Percentiles rank a stretch among this genome's conserved stretches.
phyloP scores from a whole-genome alignment of 2,329 filamentous ascomycete genomes.

The Penicillium sp. region DNA sequence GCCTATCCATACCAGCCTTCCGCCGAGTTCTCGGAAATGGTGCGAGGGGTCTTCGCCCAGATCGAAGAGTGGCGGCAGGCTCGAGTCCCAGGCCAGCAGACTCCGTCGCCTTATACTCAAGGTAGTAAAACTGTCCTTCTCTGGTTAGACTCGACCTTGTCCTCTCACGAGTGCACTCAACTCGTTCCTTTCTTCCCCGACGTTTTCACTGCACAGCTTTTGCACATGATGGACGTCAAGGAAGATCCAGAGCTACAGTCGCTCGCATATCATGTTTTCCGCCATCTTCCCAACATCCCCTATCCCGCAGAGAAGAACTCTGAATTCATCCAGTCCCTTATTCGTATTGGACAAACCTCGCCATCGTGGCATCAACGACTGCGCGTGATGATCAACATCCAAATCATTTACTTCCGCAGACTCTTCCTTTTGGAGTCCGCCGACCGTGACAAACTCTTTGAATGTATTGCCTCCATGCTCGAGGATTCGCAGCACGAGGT shows the following conservation, averaged over 20 bases:
- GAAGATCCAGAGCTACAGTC: slow-evolving; percentile 95
- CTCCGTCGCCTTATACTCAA: slow-evolving; percentile 89
- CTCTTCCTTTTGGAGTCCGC: slow-evolving; percentile 77
- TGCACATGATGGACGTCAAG: slow-evolving; percentile 99
- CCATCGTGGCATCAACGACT: slow-evolving; percentile 93
- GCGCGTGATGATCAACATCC: slow-evolving; percentile 94
- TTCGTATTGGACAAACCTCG: slow-evolving; percentile 80
- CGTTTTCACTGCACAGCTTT: slow-evolving; percentile 82
- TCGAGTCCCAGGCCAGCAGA: slow-evolving; percentile 82
- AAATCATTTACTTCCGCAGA: slow-evolving; percentile 95
- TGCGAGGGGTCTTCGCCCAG: slow-evolving; percentile 72
- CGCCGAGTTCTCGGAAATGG: slow-evolving; percentile 68
- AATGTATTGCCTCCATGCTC: slow-evolving; percentile 94
- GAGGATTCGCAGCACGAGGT: slow-evolving; percentile 90
- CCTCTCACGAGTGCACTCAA: slow-evolving; percentile 88
- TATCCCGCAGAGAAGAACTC: slow-evolving; percentile 83
- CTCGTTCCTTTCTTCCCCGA: slow-evolving; percentile 88
- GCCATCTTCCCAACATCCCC: slow-evolving; percentile 91
- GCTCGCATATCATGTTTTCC: slow-evolving; percentile 93
- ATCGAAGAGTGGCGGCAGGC: slow-evolving; percentile 86
- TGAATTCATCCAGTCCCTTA: slow-evolving; percentile 78
- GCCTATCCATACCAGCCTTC: slow-evolving; percentile 77
- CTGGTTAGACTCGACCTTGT: slow-evolving; percentile 89
- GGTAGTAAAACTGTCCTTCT: slow-evolving; percentile 93
- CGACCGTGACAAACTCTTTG: slow-evolving; percentile 78